Conservation (phyloP, 495 filamentous ascomycete genomes). For the Ramalina peruviana region DNA sequence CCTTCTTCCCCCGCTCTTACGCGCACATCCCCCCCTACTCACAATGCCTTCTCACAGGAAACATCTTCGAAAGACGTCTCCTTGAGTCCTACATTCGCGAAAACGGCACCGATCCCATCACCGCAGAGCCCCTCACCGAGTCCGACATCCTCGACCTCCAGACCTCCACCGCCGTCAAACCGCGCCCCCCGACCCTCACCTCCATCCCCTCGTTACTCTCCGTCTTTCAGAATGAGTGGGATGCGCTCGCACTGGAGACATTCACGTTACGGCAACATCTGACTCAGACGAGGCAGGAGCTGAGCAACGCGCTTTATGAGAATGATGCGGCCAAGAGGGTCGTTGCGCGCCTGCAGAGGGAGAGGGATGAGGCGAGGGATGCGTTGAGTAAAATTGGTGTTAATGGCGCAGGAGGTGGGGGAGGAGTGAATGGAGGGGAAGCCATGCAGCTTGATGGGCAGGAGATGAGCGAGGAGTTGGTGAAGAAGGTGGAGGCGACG, state of each 20-base stretch:
- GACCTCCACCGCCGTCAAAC: conserved; percentile 64
- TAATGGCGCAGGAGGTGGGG: conserved; percentile 23
- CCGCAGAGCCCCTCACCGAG: conserved; percentile 68
- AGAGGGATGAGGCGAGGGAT: conserved; percentile 85
- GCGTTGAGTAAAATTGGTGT: conserved; percentile 78
- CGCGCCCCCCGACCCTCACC: conserved; percentile 85
- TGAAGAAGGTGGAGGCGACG: conserved; percentile 60
- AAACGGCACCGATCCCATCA: conserved; percentile 87
- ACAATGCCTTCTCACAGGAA: conserved; percentile 40
- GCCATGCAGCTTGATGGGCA: conserved; percentile 81
- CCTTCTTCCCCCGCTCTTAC: conserved; percentile 16
- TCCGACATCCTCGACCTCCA: conserved; percentile 85
- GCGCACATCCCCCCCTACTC: conserved; percentile 2
- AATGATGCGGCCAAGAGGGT: conserved; percentile 91
- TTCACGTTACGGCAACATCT: conserved; percentile 81
- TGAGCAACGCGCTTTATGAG: conserved; percentile 86
- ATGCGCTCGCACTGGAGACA: conserved; percentile 78
- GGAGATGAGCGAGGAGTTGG: conserved; percentile 55
- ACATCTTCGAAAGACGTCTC: conserved; percentile 85
- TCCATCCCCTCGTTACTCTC: conserved; percentile 93
- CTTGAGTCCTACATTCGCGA: conserved; percentile 92
- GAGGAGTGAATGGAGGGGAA: conserved; percentile 46
- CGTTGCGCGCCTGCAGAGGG: conserved; percentile 73
- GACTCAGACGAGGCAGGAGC: conserved; percentile 79
- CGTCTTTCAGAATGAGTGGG: conserved; percentile 98